Conservation (phyloP, 2,329 filamentous ascomycete species). For the Sporothrix variecibatus region DNA sequence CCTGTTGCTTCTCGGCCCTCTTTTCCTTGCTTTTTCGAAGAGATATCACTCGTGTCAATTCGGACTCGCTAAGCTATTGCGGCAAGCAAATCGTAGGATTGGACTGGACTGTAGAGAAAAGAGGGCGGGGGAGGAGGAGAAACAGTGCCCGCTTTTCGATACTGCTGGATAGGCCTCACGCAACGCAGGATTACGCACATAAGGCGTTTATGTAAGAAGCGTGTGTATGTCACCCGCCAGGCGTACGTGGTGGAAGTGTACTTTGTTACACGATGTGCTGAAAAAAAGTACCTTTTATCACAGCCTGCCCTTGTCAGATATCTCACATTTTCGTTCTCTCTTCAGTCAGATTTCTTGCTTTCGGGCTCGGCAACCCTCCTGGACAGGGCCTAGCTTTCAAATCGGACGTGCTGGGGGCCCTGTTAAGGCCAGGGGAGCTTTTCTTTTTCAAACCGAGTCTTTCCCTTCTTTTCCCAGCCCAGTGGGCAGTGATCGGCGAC, state of each 20-base stretch:
- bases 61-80: neutral
- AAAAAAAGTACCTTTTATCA: neutral
- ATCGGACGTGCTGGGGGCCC: too few relatives aligned
- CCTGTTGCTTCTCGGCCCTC: neutral
- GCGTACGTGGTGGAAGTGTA: neutral
- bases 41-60: neutral
- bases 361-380: neutral
- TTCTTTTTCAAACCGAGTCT: neutral
- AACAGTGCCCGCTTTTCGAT: neutral
- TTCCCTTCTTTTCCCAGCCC: neutral
- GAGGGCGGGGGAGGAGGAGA: neutral
- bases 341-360: neutral
- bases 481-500: neutral
- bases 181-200: slow-evolving; percentile 3
- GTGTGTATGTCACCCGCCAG: neutral
- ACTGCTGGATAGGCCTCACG: neutral
- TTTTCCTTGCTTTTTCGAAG: neutral
- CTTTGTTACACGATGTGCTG: neutral
- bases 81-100: neutral
- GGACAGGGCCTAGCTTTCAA: neutral
- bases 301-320: neutral
- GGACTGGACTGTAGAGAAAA: neutral
- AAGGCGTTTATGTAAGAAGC: neutral
- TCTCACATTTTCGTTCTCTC: neutral
- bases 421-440: neutral